These are phyloP conservation scores for Pseudonitzschia delicatissima DNA, from an alignment of 108 stramenopile genomes.

Conservation along the genomic window DNA sequence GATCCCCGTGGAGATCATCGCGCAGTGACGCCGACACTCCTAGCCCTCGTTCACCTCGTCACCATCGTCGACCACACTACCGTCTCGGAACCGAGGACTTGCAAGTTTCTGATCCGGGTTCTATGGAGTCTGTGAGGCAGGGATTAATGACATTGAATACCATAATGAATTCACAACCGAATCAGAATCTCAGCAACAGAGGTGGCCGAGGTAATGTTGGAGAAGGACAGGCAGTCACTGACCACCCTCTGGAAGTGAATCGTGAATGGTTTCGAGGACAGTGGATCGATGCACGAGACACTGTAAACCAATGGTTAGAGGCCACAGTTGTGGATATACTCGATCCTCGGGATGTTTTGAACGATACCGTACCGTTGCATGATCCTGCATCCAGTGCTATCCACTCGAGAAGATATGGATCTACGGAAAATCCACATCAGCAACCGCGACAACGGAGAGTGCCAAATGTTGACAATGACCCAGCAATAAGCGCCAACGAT, in stretches of 20 bases:
- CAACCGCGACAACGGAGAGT: constrained; percentile 17
- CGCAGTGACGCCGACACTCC: not conserved
- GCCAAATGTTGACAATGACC: constrained; percentile 37
- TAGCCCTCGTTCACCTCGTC: not conserved
- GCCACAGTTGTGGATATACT: constrained; percentile 92
- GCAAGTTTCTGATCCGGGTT: constrained; percentile 61
- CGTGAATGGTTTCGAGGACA: constrained; percentile 90
- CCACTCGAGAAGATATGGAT: not conserved
- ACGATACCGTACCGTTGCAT: not conserved
- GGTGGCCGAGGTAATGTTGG: not conserved
- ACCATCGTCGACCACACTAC: constrained; percentile 41
- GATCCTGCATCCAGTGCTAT: not conserved
- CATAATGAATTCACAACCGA: constrained; percentile 39
- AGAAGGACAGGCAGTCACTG: too few species aligned
- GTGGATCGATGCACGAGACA: constrained; percentile 95
- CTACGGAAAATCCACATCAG: not conserved
- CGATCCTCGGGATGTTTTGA: constrained; percentile 57
- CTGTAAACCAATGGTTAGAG: constrained; percentile 97
- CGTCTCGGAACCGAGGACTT: constrained; percentile 66
- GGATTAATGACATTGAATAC: constrained; percentile 92
- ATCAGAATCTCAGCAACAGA: constrained; percentile 12
- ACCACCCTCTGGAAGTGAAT: constrained; percentile 47
- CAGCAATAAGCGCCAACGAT: constrained; percentile 73
- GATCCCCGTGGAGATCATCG: constrained; percentile 3
- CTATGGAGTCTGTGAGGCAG: constrained; percentile 90